Evolutionary conservation across 441 rosid species (phyloP).

Genomic region (Erodium moschatum): DNA sequence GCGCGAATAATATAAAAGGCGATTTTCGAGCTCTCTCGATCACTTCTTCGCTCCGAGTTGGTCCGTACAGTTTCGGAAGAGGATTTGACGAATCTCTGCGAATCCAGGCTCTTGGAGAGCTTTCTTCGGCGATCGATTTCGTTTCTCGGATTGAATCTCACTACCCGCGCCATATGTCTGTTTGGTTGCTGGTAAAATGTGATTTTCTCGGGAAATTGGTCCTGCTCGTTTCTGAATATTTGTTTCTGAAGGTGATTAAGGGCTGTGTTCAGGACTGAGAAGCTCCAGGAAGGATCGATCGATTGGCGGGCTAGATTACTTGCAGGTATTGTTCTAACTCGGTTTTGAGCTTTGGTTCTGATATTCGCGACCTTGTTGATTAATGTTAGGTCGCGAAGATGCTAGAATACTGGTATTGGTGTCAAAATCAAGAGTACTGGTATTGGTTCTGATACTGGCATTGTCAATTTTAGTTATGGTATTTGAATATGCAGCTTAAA

Average conservation of each 20-base stretch:
- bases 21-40: neutral
- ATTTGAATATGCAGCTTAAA: neutral
- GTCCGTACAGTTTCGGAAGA: neutral
- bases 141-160: conserved; percentile 42
- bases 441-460: too few relatives aligned
- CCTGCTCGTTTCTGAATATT: neutral
- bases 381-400: too few relatives aligned
- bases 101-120: conserved; percentile 37
- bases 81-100: conserved; percentile 26
- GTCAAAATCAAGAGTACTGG: too few relatives aligned
- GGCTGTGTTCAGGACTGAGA: too few relatives aligned
- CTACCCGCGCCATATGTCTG: neutral
- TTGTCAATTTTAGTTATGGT: neutral
- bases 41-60: neutral
- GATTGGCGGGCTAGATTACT: too few relatives aligned
- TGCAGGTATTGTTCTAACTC: too few relatives aligned
- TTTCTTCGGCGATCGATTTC: conserved; percentile 43
- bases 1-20: neutral
- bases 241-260: too few relatives aligned
- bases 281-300: too few relatives aligned
- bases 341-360: too few relatives aligned
- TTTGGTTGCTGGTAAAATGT: neutral
- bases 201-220: conserved; percentile 4
- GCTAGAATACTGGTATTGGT: too few relatives aligned
- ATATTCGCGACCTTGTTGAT: too few relatives aligned